A percentile compares a stretch with the other conserved stretches of the same genome.
These are phyloP conservation scores for Ceratobasidium sp. DNA, from an alignment of 1,284 basidiomycete genomes.

Conservation along the genomic window DNA sequence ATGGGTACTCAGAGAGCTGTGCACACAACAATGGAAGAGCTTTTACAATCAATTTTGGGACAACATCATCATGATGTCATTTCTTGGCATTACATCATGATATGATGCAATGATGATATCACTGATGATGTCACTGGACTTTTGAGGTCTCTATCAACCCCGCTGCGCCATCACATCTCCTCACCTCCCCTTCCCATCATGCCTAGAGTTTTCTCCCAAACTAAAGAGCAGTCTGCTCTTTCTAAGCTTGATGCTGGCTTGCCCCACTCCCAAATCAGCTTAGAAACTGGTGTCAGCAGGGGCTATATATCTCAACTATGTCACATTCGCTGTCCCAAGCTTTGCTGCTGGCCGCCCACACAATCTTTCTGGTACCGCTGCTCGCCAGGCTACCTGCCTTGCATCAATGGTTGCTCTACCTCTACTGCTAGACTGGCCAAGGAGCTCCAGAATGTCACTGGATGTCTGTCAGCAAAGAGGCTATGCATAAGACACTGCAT, in stretches of 20 bases:
- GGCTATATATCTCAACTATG: not conserved
- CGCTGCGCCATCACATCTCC: not conserved
- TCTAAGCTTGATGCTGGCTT: constrained; percentile 16
- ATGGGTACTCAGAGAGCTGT: not conserved
- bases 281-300: not conserved
- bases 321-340: not conserved
- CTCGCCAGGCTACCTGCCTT: constrained; percentile 4
- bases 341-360: constrained; percentile 8
- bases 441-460: not conserved
- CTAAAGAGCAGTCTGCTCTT: constrained; percentile 1
- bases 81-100: too few relatives aligned
- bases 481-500: not conserved
- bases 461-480: not conserved
- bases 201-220: constrained; percentile 12
- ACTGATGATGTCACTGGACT: not conserved
- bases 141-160: not conserved
- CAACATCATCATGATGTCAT: not conserved
- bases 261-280: constrained; percentile 13
- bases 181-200: constrained; percentile 3
- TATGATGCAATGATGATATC: not conserved
- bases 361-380: not conserved
- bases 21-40: not conserved
- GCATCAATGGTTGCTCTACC: not conserved
- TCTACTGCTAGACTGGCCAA: not conserved
- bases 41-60: not conserved